Evolutionary conservation across 2,329 filamentous ascomycete species (phyloP), one percentile per base, ranked within the genome.

Genomic region (Bipolaris bicolor): DNA sequence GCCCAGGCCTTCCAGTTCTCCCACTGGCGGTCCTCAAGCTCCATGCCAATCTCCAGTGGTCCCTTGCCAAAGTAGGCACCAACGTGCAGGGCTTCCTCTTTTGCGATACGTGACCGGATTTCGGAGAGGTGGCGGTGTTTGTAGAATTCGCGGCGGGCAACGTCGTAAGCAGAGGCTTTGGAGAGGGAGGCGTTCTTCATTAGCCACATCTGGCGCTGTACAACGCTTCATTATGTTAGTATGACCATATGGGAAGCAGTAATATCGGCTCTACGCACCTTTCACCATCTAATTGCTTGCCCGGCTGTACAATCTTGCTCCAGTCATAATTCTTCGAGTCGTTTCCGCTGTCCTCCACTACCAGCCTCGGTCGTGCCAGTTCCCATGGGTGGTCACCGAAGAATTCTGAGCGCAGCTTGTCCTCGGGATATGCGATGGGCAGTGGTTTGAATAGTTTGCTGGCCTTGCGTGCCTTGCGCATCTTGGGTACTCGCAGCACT

Each of bases 331-430:
- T 82, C 74, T 89, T 86, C 49, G 86, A 82, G 72, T 99, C 94
- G 73, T 89, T 90, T 51, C 95, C 95, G 70, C 94, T 90, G 66
- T 88, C 82, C 79, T 99, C 95, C 9, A 98, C 80, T 45, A 99
- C 82, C 57, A 97, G 83, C 66, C 91, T 85, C 52, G 95, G 95
- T 61, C 94, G 85, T 16, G 95, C 95, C 72, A 99, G 81, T 79
- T 99, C 95, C 95, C 95, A 99, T 5, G 95, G 95, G 75, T 99
- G 95, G 76, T 99, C 94, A 71, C 84, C 87, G 81, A 91, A 99
- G 80, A 98, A 99, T 26, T 88, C 86, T 65, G 79, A 82, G 62
- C 95, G 88, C 70, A 99, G 82, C 58, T 80, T 78, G 78, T 99
- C 95, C 76, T 99, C 95, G 58, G 90, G 86, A 75, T 95, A 97